phyloP scores from a whole-genome alignment of 1,284 basidiomycete genomes.

The Mycena citricolor region DNA sequence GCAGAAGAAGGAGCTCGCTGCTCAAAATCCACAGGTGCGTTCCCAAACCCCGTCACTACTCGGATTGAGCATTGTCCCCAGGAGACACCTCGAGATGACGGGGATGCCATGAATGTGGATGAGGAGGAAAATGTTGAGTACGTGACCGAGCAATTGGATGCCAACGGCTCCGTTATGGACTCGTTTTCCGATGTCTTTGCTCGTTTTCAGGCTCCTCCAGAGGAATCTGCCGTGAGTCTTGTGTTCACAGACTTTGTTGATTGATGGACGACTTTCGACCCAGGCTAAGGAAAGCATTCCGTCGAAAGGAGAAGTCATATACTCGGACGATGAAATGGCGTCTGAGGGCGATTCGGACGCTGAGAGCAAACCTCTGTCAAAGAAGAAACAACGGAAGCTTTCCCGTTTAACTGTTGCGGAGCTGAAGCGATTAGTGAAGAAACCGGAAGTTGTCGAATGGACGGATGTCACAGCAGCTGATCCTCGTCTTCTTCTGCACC shows the following conservation, averaged over 20 bases:
- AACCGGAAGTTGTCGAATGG: constrained; percentile 99
- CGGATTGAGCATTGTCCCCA: constrained; percentile 13
- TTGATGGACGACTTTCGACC: constrained; percentile 1
- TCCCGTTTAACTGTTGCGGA: constrained; percentile 90
- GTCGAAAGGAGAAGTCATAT: constrained; percentile 82
- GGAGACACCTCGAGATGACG: constrained; percentile 36
- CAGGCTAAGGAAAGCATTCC: constrained; percentile 36
- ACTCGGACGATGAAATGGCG: constrained; percentile 85
- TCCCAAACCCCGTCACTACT: not conserved
- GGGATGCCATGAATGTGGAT: constrained; percentile 32
- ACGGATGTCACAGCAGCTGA: constrained; percentile 95
- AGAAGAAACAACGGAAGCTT: constrained; percentile 88
- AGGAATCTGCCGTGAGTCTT: constrained; percentile 59
- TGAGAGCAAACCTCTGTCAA: constrained; percentile 73
- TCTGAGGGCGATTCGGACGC: constrained; percentile 68
- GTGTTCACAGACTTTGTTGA: constrained; percentile 7
- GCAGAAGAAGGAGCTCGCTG: constrained; percentile 57
- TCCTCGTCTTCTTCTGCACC: constrained; percentile 87
- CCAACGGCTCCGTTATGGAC: constrained; percentile 72
- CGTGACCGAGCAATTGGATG: constrained; percentile 80
- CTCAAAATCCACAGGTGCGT: constrained; percentile 36
- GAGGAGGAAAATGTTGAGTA: constrained; percentile 65
- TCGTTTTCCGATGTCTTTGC: constrained; percentile 89
- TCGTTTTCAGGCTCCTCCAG: constrained; percentile 73
- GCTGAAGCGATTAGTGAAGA: constrained; percentile 94